Evolutionary conservation across 495 filamentous ascomycete genomes (phyloP).

Genomic region (Hypoxylon intermedium): DNA sequence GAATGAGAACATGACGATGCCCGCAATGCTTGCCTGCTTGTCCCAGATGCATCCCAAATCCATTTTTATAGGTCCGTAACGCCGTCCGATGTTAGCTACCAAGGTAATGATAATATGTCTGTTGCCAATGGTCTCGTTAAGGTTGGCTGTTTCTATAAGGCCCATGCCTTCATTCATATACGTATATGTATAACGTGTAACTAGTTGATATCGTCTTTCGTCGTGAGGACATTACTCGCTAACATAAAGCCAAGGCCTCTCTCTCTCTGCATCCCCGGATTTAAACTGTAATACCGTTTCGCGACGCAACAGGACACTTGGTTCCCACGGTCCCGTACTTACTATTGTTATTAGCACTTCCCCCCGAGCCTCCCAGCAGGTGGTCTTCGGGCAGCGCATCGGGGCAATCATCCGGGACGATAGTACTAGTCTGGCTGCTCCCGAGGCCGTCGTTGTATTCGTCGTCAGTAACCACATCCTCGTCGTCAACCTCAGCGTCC

Average conservation of each 20-base stretch:
- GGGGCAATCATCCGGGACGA: conserved; percentile 2
- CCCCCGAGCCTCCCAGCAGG: neutral
- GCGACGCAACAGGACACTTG: neutral
- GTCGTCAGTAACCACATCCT: conserved; percentile 13
- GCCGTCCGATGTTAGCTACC: conserved; percentile 17
- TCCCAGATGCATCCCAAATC: conserved; percentile 6
- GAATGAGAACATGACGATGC: neutral
- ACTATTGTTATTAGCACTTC: neutral
- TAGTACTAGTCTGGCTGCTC: conserved; percentile 2
- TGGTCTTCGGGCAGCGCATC: neutral
- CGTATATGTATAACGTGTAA: neutral
- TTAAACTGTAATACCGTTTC: neutral
- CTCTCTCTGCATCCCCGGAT: neutral
- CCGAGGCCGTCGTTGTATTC: conserved; percentile 23
- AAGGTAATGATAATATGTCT: conserved; percentile 7
- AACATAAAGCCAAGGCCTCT: neutral
- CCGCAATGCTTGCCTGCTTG: too few species aligned
- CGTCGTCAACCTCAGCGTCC: conserved; percentile 28
- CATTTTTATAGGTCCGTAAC: conserved; percentile 36
- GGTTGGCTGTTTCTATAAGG: neutral
- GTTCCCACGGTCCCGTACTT: conserved; percentile 19
- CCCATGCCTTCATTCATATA: neutral
- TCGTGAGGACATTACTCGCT: conserved; percentile 11
- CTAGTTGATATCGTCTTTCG: neutral
- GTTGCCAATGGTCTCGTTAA: neutral